Percentiles rank a stretch among this genome's conserved stretches.
phyloP scores from a whole-genome alignment of 768 basidiomycete species.

The Termitomyces eurrhizus region DNA sequence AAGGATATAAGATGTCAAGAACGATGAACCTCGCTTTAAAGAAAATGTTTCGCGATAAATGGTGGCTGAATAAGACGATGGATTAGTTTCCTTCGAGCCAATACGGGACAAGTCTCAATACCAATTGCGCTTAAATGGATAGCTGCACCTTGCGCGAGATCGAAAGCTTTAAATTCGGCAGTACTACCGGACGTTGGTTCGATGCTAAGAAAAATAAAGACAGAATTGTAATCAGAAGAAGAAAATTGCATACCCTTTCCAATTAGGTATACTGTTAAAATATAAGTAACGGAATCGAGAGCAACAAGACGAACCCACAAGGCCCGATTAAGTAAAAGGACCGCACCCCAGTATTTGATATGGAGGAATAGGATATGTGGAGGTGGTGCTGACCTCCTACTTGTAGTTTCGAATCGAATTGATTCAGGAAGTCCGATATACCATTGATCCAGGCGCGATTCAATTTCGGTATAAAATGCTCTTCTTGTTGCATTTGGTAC shows the following conservation, averaged over 20 bases:
- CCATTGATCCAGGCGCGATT: conserved; percentile 71
- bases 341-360: conserved; percentile 72
- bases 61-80: conserved; percentile 37
- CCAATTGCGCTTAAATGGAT: conserved; percentile 65
- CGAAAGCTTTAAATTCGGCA: conserved; percentile 64
- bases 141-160: conserved; percentile 71
- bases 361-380: conserved; percentile 69
- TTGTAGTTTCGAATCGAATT: conserved; percentile 56
- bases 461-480: conserved; percentile 49
- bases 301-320: conserved; percentile 51
- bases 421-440: conserved; percentile 62
- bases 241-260: conserved; percentile 49
- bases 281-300: conserved; percentile 5
- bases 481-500: conserved; percentile 44
- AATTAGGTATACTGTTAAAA: conserved; percentile 60
- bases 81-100: not conserved
- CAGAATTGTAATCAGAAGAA: not conserved
- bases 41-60: conserved; percentile 59
- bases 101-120: conserved; percentile 18
- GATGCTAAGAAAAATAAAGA: conserved; percentile 26
- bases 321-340: conserved; percentile 70
- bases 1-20: conserved; percentile 66
- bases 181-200: conserved; percentile 44
- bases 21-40: conserved; percentile 57
- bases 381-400: conserved; percentile 49